phyloP scores from a whole-genome alignment of 352 stramenopile species.

The Saprolegnia diclina region DNA sequence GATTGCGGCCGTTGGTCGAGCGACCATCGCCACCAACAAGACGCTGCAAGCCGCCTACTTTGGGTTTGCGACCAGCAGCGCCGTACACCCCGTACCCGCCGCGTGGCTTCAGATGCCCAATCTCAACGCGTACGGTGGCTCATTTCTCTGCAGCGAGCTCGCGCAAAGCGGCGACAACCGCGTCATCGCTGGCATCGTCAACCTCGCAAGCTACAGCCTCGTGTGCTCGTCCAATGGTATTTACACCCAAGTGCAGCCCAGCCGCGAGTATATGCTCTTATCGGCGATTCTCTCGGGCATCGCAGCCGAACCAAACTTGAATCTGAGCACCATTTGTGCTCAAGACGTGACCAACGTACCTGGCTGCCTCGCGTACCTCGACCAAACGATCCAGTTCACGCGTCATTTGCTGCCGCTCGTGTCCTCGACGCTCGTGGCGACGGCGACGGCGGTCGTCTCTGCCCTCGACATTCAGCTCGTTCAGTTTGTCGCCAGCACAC shows the following conservation, averaged over 20 bases:
- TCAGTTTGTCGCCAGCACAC: neutral
- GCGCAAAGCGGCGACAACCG: neutral
- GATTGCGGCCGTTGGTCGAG: neutral
- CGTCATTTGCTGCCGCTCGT: neutral
- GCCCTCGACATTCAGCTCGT: constrained; percentile 3
- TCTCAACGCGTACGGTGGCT: constrained; percentile 5
- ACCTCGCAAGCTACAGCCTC: neutral
- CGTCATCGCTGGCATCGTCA: neutral
- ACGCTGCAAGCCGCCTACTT: neutral
- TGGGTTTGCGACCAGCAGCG: neutral
- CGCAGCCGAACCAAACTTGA: neutral
- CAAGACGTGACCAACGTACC: too few relatives aligned
- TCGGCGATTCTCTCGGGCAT: neutral
- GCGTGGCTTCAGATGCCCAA: neutral
- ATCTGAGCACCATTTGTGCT: too few relatives aligned
- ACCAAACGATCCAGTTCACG: too few relatives aligned
- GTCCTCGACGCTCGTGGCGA: neutral
- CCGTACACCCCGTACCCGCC: neutral
- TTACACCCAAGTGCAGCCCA: neutral
- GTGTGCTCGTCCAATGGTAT: neutral
- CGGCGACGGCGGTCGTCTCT: neutral
- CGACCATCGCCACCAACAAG: neutral
- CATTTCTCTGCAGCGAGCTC: neutral
- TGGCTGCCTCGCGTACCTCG: too few relatives aligned
- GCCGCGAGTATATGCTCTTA: neutral